Evolutionary conservation across 257 asterid genomes (phyloP).

Genomic region (Solanum clarkiae): DNA sequence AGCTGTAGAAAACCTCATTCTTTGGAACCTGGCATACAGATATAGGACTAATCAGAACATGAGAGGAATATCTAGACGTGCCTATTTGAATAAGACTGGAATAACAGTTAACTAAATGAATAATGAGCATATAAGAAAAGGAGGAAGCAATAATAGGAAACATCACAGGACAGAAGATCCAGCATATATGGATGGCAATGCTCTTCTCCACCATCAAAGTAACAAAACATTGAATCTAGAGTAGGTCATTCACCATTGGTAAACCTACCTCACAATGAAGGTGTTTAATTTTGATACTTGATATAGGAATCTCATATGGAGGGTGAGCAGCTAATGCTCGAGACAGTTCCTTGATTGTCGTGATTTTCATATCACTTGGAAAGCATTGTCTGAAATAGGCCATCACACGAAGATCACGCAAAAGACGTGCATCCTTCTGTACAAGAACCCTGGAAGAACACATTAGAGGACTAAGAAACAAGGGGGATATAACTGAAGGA

Average conservation of each 20-base stretch:
- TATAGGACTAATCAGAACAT: background rate
- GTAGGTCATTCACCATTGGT: background rate
- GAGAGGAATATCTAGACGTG: background rate
- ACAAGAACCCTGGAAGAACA: slow-evolving; percentile 38
- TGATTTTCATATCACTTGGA: slow-evolving; percentile 39
- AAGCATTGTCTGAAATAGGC: slow-evolving; percentile 92
- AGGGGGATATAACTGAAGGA: background rate
- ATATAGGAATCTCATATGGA: slow-evolving; percentile 64
- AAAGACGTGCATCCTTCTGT: slow-evolving; percentile 49
- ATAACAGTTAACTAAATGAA: background rate
- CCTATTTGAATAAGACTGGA: background rate
- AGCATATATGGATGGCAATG: background rate
- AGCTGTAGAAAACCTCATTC: slow-evolving; percentile 62
- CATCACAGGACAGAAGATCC: background rate
- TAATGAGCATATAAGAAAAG: background rate
- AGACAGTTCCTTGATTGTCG: slow-evolving; percentile 74
- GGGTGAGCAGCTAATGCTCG: slow-evolving; percentile 66
- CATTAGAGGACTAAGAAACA: slow-evolving; percentile 5
- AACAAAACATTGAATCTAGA: background rate
- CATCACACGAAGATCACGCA: slow-evolving; percentile 65
- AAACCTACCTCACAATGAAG: slow-evolving; percentile 68
- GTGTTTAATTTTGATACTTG: slow-evolving; percentile 60
- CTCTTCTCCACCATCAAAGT: background rate
- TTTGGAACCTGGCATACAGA: slow-evolving; percentile 46
- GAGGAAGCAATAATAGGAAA: background rate